Percentiles rank a stretch among this genome's conserved stretches.
Evolutionary conservation across 495 filamentous ascomycete genomes (phyloP).

Genomic region (Penicillium pancosmium): DNA sequence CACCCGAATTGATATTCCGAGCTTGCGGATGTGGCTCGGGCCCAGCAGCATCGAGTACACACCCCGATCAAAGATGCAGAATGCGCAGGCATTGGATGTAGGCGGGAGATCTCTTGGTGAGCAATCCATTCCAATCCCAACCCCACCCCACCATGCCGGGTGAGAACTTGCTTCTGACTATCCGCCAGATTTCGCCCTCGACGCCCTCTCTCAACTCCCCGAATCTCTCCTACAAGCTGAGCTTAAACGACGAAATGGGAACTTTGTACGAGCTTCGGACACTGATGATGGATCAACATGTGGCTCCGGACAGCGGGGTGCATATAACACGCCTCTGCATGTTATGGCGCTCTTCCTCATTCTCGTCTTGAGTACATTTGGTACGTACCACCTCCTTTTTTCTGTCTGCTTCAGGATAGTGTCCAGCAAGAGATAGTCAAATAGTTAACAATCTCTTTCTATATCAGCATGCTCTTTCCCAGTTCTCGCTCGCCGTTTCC

Average conservation of each 20-base stretch:
- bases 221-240: slow-evolving; percentile 38
- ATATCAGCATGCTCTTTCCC: slow-evolving; percentile 55
- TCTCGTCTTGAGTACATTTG: slow-evolving; percentile 68
- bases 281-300: slow-evolving; percentile 47
- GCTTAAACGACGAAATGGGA: slow-evolving; percentile 32
- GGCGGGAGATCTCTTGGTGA: slow-evolving; percentile 21
- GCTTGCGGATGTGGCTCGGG: slow-evolving; percentile 17
- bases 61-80: slow-evolving; percentile 26
- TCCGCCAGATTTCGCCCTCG: slow-evolving; percentile 24
- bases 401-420: neutral
- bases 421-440: neutral
- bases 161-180: neutral
- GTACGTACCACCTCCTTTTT: slow-evolving; percentile 45
- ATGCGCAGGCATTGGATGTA: slow-evolving; percentile 23
- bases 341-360: slow-evolving; percentile 80
- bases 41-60: slow-evolving; percentile 2
- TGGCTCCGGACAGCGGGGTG: slow-evolving; percentile 60
- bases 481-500: slow-evolving; percentile 55
- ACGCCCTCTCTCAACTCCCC: slow-evolving; percentile 31
- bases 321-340: slow-evolving; percentile 69
- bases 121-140: too few relatives aligned
- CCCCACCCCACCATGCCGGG: neutral
- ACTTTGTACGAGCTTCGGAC: slow-evolving; percentile 16
- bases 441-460: slow-evolving; percentile 7
- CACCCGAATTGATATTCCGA: neutral